Evolutionary conservation across 2,329 filamentous ascomycete species (phyloP), one percentile per base, ranked within the genome.

Genomic region (Verticillium nubilum): DNA sequence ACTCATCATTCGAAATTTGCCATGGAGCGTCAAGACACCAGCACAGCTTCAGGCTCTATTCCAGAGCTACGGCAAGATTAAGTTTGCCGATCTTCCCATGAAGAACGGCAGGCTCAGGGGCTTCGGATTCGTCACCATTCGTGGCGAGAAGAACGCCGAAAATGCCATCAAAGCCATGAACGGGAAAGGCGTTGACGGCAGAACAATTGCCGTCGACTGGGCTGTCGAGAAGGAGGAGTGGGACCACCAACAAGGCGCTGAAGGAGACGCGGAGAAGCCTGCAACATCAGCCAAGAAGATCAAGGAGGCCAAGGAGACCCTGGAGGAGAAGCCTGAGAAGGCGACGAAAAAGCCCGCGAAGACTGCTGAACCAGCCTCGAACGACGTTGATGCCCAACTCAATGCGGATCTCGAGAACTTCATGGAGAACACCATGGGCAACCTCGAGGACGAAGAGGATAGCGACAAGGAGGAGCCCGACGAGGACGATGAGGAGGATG

Each of bases 141-240:
- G 93, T 61, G 92, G 93, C 50, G 87, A 83, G 69, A 94, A 92
- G 75, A 97, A 98, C 73, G 94, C 95, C 0, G 91, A 98, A 73
- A 92, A 87, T 72, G 95, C 95, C 2, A 80, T 99, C 60, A 86
- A 89, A 61, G 86, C 82, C 25, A 80, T 98, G 66, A 99, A 98
- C 74, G 95, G 94, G 60, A 97, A 91, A 72, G 86, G 90, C 62
- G 82, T 99, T 23, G 93, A 97, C 71, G 95, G 93, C 2, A 85
- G 95, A 67, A 89, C 88, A 9, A 75, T 99, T 62, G 95, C 94
- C 28, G 95, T 99, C 6, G 95, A 99, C 76, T 99, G 92, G 91
- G 94, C 96, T 31, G 92, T 98, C 3, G 92, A 97, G 62, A 97
- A 96, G 77, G 83, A 88, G 50, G 86, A 88, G 6, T 99, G 92